A percentile compares a stretch with the other conserved stretches of the same genome.
Evolutionary conservation across 139 green algal species (phyloP).

Genomic region (Chlamydomonas sphaeroides): DNA sequence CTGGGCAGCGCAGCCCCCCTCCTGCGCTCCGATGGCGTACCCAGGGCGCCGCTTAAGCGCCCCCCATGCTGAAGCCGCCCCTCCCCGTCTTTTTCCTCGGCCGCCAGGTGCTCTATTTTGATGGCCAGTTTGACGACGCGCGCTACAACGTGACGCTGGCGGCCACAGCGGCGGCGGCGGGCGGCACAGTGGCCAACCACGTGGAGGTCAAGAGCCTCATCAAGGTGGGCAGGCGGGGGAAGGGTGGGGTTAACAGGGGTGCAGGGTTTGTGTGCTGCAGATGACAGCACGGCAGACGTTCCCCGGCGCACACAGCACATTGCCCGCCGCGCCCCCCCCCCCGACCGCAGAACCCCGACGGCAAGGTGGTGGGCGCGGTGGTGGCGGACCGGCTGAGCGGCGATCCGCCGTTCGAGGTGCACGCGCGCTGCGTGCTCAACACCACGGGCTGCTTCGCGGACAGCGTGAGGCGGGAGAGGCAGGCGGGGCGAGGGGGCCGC

Average conservation of each 20-base stretch:
- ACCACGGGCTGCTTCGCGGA: slow-evolving; percentile 90
- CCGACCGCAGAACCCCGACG: slow-evolving; percentile 64
- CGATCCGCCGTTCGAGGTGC: slow-evolving; percentile 56
- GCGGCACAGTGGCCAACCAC: slow-evolving; percentile 91
- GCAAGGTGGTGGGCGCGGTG: slow-evolving; percentile 77
- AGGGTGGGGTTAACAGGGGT: not conserved
- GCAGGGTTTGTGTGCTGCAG: not conserved
- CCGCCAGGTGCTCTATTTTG: slow-evolving; percentile 91
- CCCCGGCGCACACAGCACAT: too few relatives aligned
- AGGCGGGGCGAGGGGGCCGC: not conserved
- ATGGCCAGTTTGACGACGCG: slow-evolving; percentile 98
- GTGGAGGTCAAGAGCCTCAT: slow-evolving; percentile 75
- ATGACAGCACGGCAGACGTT: not conserved
- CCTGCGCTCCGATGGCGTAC: not conserved
- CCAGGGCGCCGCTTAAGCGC: not conserved
- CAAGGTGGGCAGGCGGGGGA: slow-evolving; percentile 61
- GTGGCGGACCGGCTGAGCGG: slow-evolving; percentile 73
- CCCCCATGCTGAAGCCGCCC: too few relatives aligned
- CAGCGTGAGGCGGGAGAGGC: slow-evolving; percentile 50
- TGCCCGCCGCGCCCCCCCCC: too few relatives aligned
- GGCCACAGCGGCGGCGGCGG: slow-evolving; percentile 86
- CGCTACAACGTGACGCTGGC: slow-evolving; percentile 89
- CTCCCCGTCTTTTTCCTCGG: too few relatives aligned
- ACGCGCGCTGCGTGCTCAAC: slow-evolving; percentile 88
- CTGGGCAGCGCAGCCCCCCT: not conserved